phyloP scores from a whole-genome alignment of 2,329 filamentous ascomycete species.

The Diaporthe sp. region DNA sequence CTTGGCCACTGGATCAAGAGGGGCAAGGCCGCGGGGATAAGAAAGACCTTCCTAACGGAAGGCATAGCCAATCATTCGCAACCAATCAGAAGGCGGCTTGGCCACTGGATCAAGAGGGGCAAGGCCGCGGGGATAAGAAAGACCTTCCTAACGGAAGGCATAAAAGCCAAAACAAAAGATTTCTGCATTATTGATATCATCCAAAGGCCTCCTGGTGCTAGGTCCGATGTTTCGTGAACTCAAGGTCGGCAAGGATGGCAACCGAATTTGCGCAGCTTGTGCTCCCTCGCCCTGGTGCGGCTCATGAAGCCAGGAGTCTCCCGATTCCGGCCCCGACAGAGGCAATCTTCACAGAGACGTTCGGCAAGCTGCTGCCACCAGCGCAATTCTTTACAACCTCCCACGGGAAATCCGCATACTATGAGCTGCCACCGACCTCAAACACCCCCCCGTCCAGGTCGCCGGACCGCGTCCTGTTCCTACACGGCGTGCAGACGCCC shows the following conservation, averaged over 20 bases:
- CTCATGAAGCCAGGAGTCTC: not conserved
- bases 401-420: constrained; percentile 53
- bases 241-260: not conserved
- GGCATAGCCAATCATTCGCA: no score
- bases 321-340: constrained; percentile 51
- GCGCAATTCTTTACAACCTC: constrained; percentile 47
- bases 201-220: no score
- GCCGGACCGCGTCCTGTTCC: constrained; percentile 50
- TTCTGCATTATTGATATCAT: no score
- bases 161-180: no score
- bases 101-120: no score
- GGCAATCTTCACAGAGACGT: constrained; percentile 46
- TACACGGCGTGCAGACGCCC: constrained; percentile 63
- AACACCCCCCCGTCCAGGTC: not conserved
- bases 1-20: no score
- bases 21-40: no score
- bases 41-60: no score
- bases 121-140: no score
- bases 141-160: no score
- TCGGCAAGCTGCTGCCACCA: constrained; percentile 51
- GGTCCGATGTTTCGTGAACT: no score
- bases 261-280: not conserved
- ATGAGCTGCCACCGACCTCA: constrained; percentile 42
- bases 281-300: constrained; percentile 21
- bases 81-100: no score